Evolutionary conservation across 2,329 filamentous ascomycete genomes (phyloP).

Genomic region (Nothophaeocryptopus gaeumannii): DNA sequence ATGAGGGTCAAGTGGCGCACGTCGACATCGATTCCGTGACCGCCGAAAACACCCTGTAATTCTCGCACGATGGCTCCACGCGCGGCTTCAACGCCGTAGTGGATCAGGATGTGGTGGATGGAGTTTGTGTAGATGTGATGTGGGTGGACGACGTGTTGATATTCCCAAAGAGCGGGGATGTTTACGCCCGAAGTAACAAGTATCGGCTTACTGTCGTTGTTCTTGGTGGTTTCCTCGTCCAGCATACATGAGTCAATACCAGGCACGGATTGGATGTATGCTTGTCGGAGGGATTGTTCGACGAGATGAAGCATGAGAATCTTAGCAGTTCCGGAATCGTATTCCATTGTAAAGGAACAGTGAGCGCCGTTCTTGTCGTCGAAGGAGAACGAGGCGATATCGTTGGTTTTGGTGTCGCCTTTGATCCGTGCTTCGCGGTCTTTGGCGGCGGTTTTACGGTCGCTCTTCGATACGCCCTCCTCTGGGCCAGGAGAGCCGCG

Average conservation of each 20-base stretch:
- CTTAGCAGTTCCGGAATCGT: conserved; percentile 77
- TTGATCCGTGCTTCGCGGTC: conserved; percentile 64
- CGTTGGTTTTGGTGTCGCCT: conserved; percentile 53
- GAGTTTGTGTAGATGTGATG: conserved; percentile 89
- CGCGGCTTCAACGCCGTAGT: conserved; percentile 92
- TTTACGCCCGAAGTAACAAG: conserved; percentile 85
- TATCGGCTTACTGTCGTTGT: conserved; percentile 41
- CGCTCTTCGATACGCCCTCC: conserved; percentile 24
- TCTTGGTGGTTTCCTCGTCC: conserved; percentile 57
- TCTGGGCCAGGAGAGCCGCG: conserved; percentile 37
- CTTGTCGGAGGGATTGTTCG: conserved; percentile 72
- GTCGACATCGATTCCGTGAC: conserved; percentile 90
- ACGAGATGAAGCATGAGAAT: conserved; percentile 89
- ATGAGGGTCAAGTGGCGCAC: conserved; percentile 91
- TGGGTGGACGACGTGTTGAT: conserved; percentile 79
- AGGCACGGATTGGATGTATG: conserved; percentile 82
- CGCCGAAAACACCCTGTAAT: conserved; percentile 78
- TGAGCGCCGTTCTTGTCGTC: conserved; percentile 70
- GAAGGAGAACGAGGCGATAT: conserved; percentile 75
- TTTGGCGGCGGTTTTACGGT: conserved; percentile 41
- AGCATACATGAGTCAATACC: conserved; percentile 71
- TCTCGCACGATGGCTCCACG: conserved; percentile 84
- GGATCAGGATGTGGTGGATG: conserved; percentile 75
- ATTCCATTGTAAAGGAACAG: conserved; percentile 80
- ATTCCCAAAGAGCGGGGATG: conserved; percentile 84